Evolutionary conservation across 768 basidiomycete species (phyloP).

Genomic region (Boletellus sp.): DNA sequence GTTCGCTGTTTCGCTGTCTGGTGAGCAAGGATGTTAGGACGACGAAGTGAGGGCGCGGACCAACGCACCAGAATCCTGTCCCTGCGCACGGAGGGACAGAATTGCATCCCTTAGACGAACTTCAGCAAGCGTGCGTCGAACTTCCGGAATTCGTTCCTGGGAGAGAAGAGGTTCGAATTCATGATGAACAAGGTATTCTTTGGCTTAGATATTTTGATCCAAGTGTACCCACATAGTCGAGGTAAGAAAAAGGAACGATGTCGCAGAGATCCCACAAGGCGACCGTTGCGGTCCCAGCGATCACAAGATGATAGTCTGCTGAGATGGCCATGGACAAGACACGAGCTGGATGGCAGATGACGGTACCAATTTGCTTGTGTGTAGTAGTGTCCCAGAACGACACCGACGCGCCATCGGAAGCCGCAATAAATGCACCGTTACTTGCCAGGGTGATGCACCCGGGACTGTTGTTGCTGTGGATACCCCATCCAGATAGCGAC

Average conservation of each 20-base stretch:
- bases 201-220: too few relatives aligned
- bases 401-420: background rate
- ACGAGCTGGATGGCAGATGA: background rate
- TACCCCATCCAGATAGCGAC: background rate
- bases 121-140: background rate
- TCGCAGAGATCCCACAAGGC: background rate
- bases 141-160: too few relatives aligned
- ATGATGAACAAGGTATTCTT: too few relatives aligned
- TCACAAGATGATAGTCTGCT: background rate
- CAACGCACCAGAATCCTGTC: background rate
- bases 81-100: background rate
- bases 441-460: background rate
- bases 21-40: background rate
- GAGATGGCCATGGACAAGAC: constrained; percentile 3
- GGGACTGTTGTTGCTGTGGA: background rate
- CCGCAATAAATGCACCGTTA: constrained; percentile 1
- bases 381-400: constrained; percentile 8
- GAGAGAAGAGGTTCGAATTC: too few relatives aligned
- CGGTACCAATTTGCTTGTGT: constrained; percentile 1
- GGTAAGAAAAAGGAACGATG: background rate
- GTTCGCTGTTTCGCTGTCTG: background rate
- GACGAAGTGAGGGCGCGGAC: background rate
- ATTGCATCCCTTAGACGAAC: background rate
- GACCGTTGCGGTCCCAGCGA: background rate
- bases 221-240: background rate